phyloP scores from a whole-genome alignment of 371 early-diverging fungal genomes.

The Syncephalis fuscata region DNA sequence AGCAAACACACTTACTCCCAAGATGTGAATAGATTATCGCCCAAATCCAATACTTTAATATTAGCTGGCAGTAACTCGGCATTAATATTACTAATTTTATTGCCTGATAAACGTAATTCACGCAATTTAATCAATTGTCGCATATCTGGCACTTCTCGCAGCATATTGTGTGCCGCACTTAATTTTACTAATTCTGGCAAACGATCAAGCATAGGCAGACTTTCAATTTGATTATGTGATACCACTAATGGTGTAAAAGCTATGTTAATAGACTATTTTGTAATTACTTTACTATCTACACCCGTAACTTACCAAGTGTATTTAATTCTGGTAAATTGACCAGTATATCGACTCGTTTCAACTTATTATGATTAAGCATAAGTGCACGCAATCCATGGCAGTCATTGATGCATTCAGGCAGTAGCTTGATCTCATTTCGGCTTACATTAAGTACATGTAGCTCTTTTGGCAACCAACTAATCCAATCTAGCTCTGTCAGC shows the following conservation, averaged over 20 bases:
- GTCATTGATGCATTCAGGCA: too few species aligned
- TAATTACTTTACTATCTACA: not conserved
- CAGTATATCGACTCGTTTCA: slow-evolving; percentile 44
- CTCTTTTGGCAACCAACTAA: too few species aligned
- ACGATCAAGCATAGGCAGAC: slow-evolving; percentile 29
- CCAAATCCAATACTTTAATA: slow-evolving; percentile 59
- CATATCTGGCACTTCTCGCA: slow-evolving; percentile 50
- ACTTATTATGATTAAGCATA: slow-evolving; percentile 62
- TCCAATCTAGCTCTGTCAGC: too few species aligned
- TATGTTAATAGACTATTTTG: not conserved
- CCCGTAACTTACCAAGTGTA: slow-evolving; percentile 33
- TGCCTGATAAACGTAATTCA: slow-evolving; percentile 64
- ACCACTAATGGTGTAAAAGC: too few species aligned
- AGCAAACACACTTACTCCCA: slow-evolving; percentile 42
- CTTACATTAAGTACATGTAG: too few species aligned
- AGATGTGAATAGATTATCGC: slow-evolving; percentile 41
- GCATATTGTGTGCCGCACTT: slow-evolving; percentile 52
- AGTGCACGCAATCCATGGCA: slow-evolving; percentile 23
- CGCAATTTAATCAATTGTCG: slow-evolving; percentile 30
- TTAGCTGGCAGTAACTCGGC: slow-evolving; percentile 27
- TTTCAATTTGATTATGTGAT: slow-evolving; percentile 58
- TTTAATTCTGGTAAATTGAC: slow-evolving; percentile 35
- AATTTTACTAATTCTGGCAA: slow-evolving; percentile 50
- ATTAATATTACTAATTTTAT: slow-evolving; percentile 46
- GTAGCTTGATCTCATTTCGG: too few species aligned